Conservation (phyloP, 805 yeast genomes). For the Candida glaebosa region DNA sequence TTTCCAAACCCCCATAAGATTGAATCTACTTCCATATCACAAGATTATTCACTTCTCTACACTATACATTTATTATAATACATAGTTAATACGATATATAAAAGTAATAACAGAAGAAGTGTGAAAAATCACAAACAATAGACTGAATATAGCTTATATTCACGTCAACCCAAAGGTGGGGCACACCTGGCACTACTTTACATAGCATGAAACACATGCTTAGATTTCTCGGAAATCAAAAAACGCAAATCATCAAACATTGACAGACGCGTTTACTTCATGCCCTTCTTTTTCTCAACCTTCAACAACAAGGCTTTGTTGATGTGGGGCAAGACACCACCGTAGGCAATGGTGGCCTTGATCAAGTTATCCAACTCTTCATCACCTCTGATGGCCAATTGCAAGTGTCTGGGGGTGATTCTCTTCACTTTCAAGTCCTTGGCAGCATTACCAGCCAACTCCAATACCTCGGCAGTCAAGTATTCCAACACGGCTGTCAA, state of each 20-base stretch:
- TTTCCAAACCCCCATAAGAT: no score
- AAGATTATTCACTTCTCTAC: neutral
- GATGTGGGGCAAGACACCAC: slow-evolving; percentile 97
- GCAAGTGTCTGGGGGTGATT: slow-evolving; percentile 96
- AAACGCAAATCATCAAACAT: no score
- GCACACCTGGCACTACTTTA: no score
- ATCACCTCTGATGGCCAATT: slow-evolving; percentile 96
- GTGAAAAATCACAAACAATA: no score
- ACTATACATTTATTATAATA: slow-evolving; percentile 3
- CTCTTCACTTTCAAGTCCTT: slow-evolving; percentile 93
- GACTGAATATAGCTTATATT: no score
- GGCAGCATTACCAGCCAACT: slow-evolving; percentile 98
- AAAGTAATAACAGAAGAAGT: no score
- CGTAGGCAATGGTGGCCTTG: slow-evolving; percentile 94
- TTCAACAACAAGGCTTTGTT: slow-evolving; percentile 77
- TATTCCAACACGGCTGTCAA: slow-evolving; percentile 94
- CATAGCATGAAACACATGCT: neutral
- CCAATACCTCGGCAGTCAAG: slow-evolving; percentile 94
- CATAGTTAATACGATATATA: neutral
- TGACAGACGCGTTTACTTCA: neutral
- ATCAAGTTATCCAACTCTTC: slow-evolving; percentile 93
- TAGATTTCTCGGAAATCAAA: no score
- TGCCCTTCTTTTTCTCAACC: slow-evolving; percentile 57
- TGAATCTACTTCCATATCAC: no score
- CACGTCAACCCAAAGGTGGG: no score